A percentile compares a stretch with the other conserved stretches of the same genome.
These are phyloP conservation scores for Chiua virens DNA, from an alignment of 768 basidiomycete species.

Conservation along the genomic window DNA sequence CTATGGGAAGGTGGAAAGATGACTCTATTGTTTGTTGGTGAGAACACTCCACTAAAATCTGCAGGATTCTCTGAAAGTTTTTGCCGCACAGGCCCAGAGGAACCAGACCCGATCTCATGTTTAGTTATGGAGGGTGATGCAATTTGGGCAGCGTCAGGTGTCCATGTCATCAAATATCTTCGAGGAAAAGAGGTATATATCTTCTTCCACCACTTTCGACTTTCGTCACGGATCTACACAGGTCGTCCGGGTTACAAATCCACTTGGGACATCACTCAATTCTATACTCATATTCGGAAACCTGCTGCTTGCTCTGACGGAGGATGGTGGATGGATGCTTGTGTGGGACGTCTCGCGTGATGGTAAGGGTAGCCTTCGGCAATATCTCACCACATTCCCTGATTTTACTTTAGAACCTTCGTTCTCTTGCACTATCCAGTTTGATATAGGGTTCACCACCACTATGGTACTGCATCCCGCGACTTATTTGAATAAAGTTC, in stretches of 20 bases:
- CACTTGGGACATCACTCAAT: slow-evolving; percentile 57
- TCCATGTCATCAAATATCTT: slow-evolving; percentile 69
- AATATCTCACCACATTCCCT: slow-evolving; percentile 1
- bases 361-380: slow-evolving; percentile 42
- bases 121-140: slow-evolving; percentile 83
- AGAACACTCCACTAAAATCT: slow-evolving; percentile 28
- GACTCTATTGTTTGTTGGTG: slow-evolving; percentile 90
- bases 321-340: slow-evolving; percentile 74
- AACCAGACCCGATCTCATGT: slow-evolving; percentile 66
- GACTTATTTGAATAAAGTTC: slow-evolving; percentile 94
- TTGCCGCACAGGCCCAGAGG: slow-evolving; percentile 70
- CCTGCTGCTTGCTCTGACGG: slow-evolving; percentile 75
- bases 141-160: slow-evolving; percentile 78
- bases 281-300: slow-evolving; percentile 79
- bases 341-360: slow-evolving; percentile 69
- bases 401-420: slow-evolving; percentile 19
- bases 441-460: slow-evolving; percentile 85
- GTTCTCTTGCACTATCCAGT: slow-evolving; percentile 60
- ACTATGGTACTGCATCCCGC: slow-evolving; percentile 86
- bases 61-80: slow-evolving; percentile 1
- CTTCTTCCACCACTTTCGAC: background rate
- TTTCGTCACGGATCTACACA: slow-evolving; percentile 7
- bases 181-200: slow-evolving; percentile 80
- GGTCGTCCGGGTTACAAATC: slow-evolving; percentile 63
- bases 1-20: slow-evolving; percentile 96